Percentiles rank a stretch among this genome's conserved stretches.
Conservation (phyloP, 257 asterid species). For the Solanum bulbocastanum region DNA sequence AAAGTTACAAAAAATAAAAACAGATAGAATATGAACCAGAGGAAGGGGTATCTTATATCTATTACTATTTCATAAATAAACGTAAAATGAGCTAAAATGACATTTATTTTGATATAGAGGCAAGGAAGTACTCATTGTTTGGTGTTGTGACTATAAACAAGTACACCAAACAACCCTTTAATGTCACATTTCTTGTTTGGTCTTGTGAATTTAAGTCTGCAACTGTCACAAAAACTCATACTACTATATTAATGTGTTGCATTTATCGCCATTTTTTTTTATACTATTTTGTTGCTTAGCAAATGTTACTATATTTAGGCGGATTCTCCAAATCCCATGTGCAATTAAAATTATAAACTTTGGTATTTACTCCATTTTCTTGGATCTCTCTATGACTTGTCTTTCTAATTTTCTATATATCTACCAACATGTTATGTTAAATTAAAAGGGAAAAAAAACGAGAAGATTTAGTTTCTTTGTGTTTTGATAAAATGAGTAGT, state of each 20-base stretch:
- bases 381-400: constrained; percentile 5
- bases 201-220: not conserved
- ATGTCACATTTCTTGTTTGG: not conserved
- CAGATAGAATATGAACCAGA: no score
- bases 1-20: no score
- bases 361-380: constrained; percentile 24
- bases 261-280: constrained; percentile 19
- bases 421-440: not conserved
- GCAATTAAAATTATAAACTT: constrained; percentile 4
- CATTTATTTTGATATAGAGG: no score
- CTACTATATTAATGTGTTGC: not conserved
- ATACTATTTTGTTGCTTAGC: not conserved
- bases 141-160: no score
- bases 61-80: no score
- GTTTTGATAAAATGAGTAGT: constrained; percentile 30
- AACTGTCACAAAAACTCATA: not conserved
- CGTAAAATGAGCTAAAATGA: no score
- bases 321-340: constrained; percentile 24
- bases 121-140: no score
- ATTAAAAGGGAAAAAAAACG: not conserved
- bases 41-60: no score
- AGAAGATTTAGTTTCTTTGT: not conserved
- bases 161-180: not conserved
- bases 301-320: not conserved
- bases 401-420: not conserved